These are phyloP conservation scores for Gentiana straminea DNA, from an alignment of 257 asterid species.

Conservation along the genomic window DNA sequence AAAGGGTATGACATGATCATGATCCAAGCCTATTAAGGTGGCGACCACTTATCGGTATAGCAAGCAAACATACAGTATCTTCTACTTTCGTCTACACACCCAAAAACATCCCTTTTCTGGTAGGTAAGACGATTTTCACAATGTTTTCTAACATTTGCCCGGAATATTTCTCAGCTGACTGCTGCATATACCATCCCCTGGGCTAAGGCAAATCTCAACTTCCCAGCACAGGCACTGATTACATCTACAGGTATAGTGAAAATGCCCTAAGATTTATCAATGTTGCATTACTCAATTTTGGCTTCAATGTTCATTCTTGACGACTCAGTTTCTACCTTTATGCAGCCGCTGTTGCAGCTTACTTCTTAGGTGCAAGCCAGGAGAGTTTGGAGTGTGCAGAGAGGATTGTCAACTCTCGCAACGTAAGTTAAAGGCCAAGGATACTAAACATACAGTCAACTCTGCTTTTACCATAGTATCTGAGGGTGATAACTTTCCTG, in stretches of 20 bases:
- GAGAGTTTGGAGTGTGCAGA: background rate
- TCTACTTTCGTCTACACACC: too few species aligned
- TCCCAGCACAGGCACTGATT: slow-evolving; percentile 41
- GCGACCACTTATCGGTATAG: too few species aligned
- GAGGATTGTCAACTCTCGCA: background rate
- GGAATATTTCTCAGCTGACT: slow-evolving; percentile 11
- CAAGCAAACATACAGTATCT: too few species aligned
- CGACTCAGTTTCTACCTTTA: background rate
- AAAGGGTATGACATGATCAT: too few species aligned
- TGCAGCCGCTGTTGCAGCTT: background rate
- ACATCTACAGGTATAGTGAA: slow-evolving; percentile 11
- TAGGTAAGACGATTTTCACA: background rate
- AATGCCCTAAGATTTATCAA: background rate
- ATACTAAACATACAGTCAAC: too few species aligned
- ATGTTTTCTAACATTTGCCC: background rate
- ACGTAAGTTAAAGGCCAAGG: too few species aligned
- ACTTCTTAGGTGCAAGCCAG: background rate
- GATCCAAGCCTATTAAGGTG: too few species aligned
- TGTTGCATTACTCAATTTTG: background rate
- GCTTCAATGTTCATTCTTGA: background rate
- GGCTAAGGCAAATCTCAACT: slow-evolving; percentile 33
- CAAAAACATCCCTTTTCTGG: background rate
- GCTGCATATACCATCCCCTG: slow-evolving; percentile 32
- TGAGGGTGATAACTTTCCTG: too few species aligned
- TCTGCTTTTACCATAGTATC: too few species aligned